Conservation (phyloP, 2,329 filamentous ascomycete species). For the Arthrobotrys entomopaga region DNA sequence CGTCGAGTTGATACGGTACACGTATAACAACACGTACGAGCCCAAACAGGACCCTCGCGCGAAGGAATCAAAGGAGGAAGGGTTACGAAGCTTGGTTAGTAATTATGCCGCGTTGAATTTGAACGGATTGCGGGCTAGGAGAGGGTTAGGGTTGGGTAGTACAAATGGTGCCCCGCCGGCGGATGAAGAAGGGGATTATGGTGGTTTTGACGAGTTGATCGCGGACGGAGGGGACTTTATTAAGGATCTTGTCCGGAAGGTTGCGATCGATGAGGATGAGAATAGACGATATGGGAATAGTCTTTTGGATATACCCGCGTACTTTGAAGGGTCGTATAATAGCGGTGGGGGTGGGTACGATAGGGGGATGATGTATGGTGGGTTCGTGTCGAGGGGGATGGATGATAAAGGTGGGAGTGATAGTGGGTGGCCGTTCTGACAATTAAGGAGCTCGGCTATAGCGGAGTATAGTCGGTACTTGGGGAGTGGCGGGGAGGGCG, state of each 20-base stretch:
- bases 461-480: constrained; percentile 53
- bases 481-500: constrained; percentile 29
- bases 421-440: constrained; percentile 54
- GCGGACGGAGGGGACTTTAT: constrained; percentile 54
- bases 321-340: constrained; percentile 46
- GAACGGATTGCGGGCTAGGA: constrained; percentile 44
- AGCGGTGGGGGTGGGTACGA: constrained; percentile 31
- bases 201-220: constrained; percentile 52
- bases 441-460: constrained; percentile 55
- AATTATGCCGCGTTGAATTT: constrained; percentile 48
- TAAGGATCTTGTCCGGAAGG: constrained; percentile 49
- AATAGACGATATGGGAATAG: constrained; percentile 50
- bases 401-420: constrained; percentile 51
- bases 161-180: constrained; percentile 29
- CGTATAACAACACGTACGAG: constrained; percentile 60
- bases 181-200: constrained; percentile 48
- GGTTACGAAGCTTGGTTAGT: constrained; percentile 40
- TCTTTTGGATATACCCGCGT: constrained; percentile 36
- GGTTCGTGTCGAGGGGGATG: constrained; percentile 45
- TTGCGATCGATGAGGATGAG: constrained; percentile 52
- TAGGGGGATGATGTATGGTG: constrained; percentile 50
- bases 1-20: constrained; percentile 61
- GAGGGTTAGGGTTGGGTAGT: constrained; percentile 43
- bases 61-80: constrained; percentile 41
- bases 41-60: constrained; percentile 42